Percentiles rank a stretch among this genome's conserved stretches.
Conservation (phyloP, 805 yeast genomes). For the Barnettozyma wickerhamii region DNA sequence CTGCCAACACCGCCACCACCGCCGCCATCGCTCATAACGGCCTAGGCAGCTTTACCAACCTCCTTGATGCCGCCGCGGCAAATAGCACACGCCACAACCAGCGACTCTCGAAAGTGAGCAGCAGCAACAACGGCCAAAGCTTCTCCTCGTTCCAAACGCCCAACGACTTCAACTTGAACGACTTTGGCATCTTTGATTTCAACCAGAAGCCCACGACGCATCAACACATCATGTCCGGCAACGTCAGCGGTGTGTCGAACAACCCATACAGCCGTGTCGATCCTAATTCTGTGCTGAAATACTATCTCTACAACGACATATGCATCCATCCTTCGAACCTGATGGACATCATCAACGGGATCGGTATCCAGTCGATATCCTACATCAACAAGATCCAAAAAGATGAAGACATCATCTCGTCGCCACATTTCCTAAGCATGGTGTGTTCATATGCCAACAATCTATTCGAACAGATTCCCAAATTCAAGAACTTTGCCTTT, state of each 20-base stretch:
- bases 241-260: too few relatives aligned
- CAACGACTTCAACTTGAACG: constrained; percentile 5
- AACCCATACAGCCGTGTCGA: not conserved
- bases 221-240: too few relatives aligned
- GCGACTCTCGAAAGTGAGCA: not conserved
- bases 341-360: constrained; percentile 10
- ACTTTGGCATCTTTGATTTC: constrained; percentile 4
- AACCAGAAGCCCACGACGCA: too few relatives aligned
- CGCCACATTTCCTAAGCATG: constrained; percentile 11
- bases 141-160: constrained; percentile 3
- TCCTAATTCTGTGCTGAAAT: constrained; percentile 7
- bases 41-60: too few relatives aligned
- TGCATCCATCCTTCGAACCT: constrained; percentile 8
- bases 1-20: too few relatives aligned
- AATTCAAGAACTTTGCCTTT: constrained; percentile 12
- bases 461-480: constrained; percentile 12
- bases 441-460: constrained; percentile 14
- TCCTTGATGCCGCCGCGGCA: too few relatives aligned
- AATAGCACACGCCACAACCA: not conserved
- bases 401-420: constrained; percentile 9
- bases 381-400: constrained; percentile 10
- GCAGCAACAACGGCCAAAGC: too few relatives aligned
- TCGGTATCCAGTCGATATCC: constrained; percentile 9
- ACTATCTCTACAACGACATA: constrained; percentile 10
- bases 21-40: too few relatives aligned